phyloP scores from a whole-genome alignment of 1,284 basidiomycete genomes.

The Ceratobasidium sp. region DNA sequence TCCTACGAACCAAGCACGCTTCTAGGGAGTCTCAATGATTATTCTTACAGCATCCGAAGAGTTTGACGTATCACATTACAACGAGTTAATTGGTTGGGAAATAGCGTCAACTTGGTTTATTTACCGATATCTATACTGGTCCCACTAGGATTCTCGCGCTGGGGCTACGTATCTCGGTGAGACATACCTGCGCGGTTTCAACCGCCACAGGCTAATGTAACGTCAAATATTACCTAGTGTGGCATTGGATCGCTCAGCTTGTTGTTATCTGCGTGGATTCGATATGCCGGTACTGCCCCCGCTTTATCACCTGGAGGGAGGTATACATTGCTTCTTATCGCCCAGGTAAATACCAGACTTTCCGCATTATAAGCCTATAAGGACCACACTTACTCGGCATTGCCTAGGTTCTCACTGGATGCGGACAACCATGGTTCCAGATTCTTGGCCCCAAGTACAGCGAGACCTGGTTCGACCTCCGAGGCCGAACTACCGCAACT shows the following conservation, averaged over 20 bases:
- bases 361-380: neutral
- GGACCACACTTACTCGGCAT: constrained; percentile 2
- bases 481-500: constrained; percentile 75
- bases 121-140: constrained; percentile 64
- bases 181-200: constrained; percentile 43
- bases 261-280: constrained; percentile 74
- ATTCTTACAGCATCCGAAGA: constrained; percentile 57
- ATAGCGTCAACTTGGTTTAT: constrained; percentile 66
- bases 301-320: constrained; percentile 57
- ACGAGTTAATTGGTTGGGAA: constrained; percentile 78
- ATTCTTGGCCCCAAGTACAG: constrained; percentile 72
- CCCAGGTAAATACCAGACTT: constrained; percentile 60
- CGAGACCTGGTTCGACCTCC: constrained; percentile 77
- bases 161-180: constrained; percentile 66
- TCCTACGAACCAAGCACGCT: neutral
- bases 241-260: constrained; percentile 60
- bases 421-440: constrained; percentile 71
- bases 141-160: constrained; percentile 62
- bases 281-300: constrained; percentile 67
- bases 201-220: neutral
- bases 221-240: constrained; percentile 50
- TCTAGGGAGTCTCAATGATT: constrained; percentile 12
- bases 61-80: constrained; percentile 65
- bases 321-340: constrained; percentile 69
- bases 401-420: constrained; percentile 58